Percentiles rank a stretch among this genome's conserved stretches.
Conservation (phyloP, 2,329 filamentous ascomycete species). For the Zymoseptoria crescenta region DNA sequence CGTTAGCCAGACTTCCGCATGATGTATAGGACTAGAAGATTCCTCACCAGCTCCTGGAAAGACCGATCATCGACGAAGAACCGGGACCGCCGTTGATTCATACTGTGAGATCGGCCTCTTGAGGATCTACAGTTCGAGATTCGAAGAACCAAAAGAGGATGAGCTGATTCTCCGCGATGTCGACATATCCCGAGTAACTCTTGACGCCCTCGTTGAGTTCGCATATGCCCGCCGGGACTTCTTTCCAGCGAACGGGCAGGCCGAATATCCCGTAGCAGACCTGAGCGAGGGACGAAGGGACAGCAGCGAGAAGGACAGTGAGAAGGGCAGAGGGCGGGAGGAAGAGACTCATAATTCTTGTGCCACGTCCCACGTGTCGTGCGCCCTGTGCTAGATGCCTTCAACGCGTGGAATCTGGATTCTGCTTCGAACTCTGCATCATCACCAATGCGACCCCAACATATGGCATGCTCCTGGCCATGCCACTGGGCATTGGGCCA, state of each 20-base stretch:
- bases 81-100: slow-evolving; percentile 58
- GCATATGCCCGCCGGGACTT: slow-evolving; percentile 41
- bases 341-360: neutral
- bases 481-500: neutral
- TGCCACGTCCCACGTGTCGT: neutral
- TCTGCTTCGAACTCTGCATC: neutral
- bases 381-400: no score
- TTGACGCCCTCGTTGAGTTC: slow-evolving; percentile 46
- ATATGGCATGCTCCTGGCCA: neutral
- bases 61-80: slow-evolving; percentile 49
- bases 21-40: neutral
- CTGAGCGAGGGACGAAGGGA: slow-evolving; percentile 25
- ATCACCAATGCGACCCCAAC: neutral
- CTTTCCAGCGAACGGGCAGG: slow-evolving; percentile 51
- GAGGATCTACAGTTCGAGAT: slow-evolving; percentile 42
- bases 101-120: slow-evolving; percentile 49
- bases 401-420: no score
- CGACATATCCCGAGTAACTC: slow-evolving; percentile 39
- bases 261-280: slow-evolving; percentile 41
- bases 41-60: slow-evolving; percentile 40
- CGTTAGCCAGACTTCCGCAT: slow-evolving; percentile 23
- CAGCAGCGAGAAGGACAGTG: slow-evolving; percentile 2
- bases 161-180: slow-evolving; percentile 28
- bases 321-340: neutral
- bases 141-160: slow-evolving; percentile 63